Evolutionary conservation across 202 grass and related monocot species (phyloP).

Genomic region (Saccharum hybrid): DNA sequence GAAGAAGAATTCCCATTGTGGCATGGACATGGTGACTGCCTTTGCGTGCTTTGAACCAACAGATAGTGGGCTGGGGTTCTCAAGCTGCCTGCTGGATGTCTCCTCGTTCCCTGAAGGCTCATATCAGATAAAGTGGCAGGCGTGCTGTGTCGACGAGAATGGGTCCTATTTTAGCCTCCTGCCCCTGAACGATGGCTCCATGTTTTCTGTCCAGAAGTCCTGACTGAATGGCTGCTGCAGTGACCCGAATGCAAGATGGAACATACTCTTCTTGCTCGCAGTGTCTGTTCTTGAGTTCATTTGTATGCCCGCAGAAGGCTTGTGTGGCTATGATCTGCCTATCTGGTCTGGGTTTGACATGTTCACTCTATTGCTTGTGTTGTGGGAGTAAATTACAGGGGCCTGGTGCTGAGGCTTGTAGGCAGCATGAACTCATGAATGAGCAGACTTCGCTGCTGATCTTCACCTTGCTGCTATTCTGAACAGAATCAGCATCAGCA

Average conservation of each 20-base stretch:
- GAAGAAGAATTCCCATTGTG: too few relatives aligned
- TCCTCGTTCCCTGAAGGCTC: slow-evolving; percentile 55
- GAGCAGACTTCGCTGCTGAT: background rate
- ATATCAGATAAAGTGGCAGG: slow-evolving; percentile 75
- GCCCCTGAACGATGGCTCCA: slow-evolving; percentile 59
- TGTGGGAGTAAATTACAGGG: background rate
- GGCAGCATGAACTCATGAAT: background rate
- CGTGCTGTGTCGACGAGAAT: slow-evolving; percentile 56
- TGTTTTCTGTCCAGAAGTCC: slow-evolving; percentile 57
- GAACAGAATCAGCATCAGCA: background rate
- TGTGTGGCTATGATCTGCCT: background rate
- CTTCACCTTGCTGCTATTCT: background rate
- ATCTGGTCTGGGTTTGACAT: background rate
- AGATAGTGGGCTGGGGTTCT: slow-evolving; percentile 62
- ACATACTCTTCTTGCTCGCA: too few relatives aligned
- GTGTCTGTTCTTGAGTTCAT: too few relatives aligned
- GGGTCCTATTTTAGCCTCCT: slow-evolving; percentile 61
- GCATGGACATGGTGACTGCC: too few relatives aligned
- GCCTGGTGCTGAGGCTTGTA: background rate
- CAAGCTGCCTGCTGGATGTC: background rate
- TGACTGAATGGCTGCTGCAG: background rate
- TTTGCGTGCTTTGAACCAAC: slow-evolving; percentile 29
- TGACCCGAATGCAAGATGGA: too few relatives aligned
- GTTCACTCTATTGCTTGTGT: background rate
- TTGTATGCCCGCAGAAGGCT: background rate